Percentiles rank a stretch among this genome's conserved stretches.
These are phyloP conservation scores for Trichophyton schoenleinii DNA, from an alignment of 2,329 filamentous ascomycete species.

Conservation along the genomic window DNA sequence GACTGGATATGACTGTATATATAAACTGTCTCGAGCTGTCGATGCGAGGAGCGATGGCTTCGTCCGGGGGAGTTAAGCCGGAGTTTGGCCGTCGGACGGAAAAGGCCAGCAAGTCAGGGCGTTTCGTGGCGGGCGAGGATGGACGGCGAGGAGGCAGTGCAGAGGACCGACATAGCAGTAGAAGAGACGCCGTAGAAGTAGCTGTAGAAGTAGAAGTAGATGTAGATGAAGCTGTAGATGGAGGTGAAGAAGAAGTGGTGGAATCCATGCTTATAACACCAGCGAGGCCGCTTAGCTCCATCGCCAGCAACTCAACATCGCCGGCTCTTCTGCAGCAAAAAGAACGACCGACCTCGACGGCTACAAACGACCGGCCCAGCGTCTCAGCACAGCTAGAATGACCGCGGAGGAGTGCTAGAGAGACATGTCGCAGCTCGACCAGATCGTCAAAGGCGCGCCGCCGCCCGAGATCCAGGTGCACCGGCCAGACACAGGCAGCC, in stretches of 20 bases:
- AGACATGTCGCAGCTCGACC: conserved; percentile 54
- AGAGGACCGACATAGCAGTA: background rate
- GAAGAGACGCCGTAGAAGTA: background rate
- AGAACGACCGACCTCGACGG: no score
- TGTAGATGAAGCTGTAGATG: background rate
- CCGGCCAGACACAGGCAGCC: conserved; percentile 28
- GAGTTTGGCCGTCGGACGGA: conserved; percentile 5
- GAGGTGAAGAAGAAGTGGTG: background rate
- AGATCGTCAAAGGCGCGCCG: conserved; percentile 82
- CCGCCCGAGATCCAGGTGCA: conserved; percentile 43
- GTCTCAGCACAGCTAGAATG: no score
- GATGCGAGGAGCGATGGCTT: background rate
- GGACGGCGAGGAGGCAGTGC: no score
- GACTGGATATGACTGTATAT: no score
- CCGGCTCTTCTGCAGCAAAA: no score
- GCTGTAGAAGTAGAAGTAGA: background rate
- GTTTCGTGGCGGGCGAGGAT: background rate
- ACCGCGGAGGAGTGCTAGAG: background rate
- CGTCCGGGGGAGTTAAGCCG: conserved; percentile 10
- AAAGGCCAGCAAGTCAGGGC: background rate
- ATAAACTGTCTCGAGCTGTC: no score
- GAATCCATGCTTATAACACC: background rate
- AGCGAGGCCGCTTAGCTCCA: no score
- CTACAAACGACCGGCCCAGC: no score
- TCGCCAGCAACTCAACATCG: background rate